Evolutionary conservation across 2,329 filamentous ascomycete genomes (phyloP).

Genomic region (Botrytis paeoniae): DNA sequence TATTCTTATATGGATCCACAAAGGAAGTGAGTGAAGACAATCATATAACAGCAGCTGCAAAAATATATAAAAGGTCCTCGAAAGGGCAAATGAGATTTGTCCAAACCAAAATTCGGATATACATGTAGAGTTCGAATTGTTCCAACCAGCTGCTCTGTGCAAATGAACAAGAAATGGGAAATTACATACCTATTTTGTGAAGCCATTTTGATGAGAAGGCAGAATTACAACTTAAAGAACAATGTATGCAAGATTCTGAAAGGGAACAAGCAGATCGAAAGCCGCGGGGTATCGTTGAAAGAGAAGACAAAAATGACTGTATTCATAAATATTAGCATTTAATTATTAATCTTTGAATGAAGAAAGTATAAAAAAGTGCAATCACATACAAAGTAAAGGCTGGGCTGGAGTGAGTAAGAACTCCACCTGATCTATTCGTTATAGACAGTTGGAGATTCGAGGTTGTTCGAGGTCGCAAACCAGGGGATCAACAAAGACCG

Average conservation of each 20-base stretch:
- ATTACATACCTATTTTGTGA: conserved; percentile 36
- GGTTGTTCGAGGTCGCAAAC: conserved; percentile 4
- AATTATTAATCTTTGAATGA: neutral
- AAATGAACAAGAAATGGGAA: conserved; percentile 18
- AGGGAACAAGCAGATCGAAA: conserved; percentile 21
- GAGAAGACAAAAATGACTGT: conserved; percentile 22
- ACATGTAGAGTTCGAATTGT: neutral
- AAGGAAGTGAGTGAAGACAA: conserved; percentile 15
- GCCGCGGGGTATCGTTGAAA: conserved; percentile 35
- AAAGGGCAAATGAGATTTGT: neutral
- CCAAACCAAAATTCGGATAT: neutral
- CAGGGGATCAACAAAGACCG: neutral
- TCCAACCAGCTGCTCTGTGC: conserved; percentile 25
- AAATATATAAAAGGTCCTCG: neutral
- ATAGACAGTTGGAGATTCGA: neutral
- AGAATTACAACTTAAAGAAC: conserved; percentile 24
- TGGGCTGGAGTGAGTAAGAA: neutral
- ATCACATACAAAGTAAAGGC: conserved; percentile 16
- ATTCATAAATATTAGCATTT: conserved; percentile 7
- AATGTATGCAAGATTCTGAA: conserved; percentile 15
- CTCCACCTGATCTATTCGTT: conserved; percentile 6
- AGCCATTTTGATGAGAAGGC: conserved; percentile 32
- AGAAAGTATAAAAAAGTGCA: neutral
- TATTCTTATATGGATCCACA: conserved; percentile 7
- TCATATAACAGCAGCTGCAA: conserved; percentile 8